Conservation (phyloP, 495 filamentous ascomycete species). For the Penicillium chermesinum region DNA sequence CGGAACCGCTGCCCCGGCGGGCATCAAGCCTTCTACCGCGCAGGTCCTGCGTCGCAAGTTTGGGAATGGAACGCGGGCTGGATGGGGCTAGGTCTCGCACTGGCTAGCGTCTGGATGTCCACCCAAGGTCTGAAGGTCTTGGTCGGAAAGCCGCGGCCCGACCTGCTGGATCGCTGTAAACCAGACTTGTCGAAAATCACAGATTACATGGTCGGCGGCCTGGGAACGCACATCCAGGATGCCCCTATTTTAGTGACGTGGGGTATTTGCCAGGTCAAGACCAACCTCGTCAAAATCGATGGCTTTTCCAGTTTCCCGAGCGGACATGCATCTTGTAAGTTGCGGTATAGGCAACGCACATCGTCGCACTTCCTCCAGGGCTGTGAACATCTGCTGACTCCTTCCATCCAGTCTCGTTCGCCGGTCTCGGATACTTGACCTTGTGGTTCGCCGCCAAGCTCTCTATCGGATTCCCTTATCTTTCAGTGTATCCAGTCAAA, state of each 20-base stretch:
- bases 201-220: slow-evolving; percentile 43
- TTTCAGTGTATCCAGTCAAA: slow-evolving; percentile 38
- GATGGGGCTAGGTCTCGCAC: slow-evolving; percentile 55
- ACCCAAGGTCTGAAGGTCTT: slow-evolving; percentile 60
- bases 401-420: slow-evolving; percentile 48
- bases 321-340: slow-evolving; percentile 63
- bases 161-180: slow-evolving; percentile 57
- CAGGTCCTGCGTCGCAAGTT: slow-evolving; percentile 37
- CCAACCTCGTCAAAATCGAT: slow-evolving; percentile 41
- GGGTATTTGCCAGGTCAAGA: slow-evolving; percentile 48
- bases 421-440: slow-evolving; percentile 57
- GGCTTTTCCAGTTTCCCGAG: slow-evolving; percentile 65
- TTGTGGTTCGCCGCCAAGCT: slow-evolving; percentile 63
- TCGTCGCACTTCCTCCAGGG: neutral
- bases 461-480: slow-evolving; percentile 56
- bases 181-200: slow-evolving; percentile 46
- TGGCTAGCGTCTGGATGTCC: slow-evolving; percentile 52
- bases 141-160: slow-evolving; percentile 60
- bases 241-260: slow-evolving; percentile 47
- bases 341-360: too few species aligned
- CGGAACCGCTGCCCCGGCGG: slow-evolving; percentile 27
- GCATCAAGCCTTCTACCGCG: slow-evolving; percentile 17
- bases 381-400: neutral
- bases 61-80: slow-evolving; percentile 65
- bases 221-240: slow-evolving; percentile 38